A percentile compares a stretch with the other conserved stretches of the same genome.
Conservation (phyloP, 2,329 filamentous ascomycete genomes). For the Colletotrichum sojae region DNA sequence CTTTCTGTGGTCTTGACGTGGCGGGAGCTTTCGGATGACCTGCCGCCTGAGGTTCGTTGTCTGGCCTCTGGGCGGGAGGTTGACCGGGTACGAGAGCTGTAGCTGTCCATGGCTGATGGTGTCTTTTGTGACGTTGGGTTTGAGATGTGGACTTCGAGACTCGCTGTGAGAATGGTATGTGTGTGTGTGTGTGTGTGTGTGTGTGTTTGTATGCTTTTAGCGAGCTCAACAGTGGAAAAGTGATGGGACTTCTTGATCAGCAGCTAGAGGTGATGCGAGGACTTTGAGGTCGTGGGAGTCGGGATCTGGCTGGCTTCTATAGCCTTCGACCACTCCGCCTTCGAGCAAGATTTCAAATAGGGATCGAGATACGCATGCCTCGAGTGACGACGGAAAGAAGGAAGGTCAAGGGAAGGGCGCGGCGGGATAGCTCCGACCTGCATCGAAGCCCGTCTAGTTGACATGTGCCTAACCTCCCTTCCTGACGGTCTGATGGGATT, state of each 20-base stretch:
- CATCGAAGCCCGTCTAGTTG: slow-evolving; percentile 7
- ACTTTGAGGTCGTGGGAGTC: neutral
- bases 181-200: too few relatives aligned
- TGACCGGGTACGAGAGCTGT: neutral
- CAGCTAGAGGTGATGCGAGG: too few relatives aligned
- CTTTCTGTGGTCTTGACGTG: slow-evolving; percentile 5
- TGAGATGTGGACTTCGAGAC: too few relatives aligned
- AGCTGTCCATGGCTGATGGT: neutral
- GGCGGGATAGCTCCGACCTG: slow-evolving; percentile 12
- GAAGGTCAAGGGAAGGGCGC: neutral
- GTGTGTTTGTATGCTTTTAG: too few relatives aligned
- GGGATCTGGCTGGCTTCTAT: slow-evolving; percentile 2
- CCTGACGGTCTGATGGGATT: neutral
- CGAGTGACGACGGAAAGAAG: slow-evolving; percentile 12
- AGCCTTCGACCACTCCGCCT: neutral
- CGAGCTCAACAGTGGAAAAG: too few relatives aligned
- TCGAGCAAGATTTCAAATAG: slow-evolving; percentile 26
- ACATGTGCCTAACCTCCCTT: slow-evolving; percentile 18
- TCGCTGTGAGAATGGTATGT: too few relatives aligned
- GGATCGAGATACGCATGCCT: too few relatives aligned
- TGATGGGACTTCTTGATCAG: too few relatives aligned
- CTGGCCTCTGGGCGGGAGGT: neutral
- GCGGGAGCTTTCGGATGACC: slow-evolving; percentile 1
- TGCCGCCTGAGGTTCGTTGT: neutral
- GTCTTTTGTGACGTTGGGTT: too few relatives aligned